Base-by-base conservation (phyloP, 176 grass and related monocot genomes). In the Aechmea fasciata region DNA sequence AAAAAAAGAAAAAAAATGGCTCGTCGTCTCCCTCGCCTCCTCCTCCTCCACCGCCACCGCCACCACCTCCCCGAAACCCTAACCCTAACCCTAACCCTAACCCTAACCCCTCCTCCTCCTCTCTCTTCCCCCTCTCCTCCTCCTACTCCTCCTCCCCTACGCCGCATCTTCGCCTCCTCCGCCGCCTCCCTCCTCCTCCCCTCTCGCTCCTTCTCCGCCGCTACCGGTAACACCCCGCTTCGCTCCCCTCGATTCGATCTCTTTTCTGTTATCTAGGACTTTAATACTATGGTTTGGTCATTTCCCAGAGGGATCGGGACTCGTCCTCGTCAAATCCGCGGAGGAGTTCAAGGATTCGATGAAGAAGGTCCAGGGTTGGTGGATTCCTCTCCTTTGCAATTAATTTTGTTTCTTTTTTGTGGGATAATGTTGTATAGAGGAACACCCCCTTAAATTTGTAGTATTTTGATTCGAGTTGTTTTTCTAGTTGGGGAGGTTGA, bases 1-100 rank as follows among this genome's bases (percentile, higher is more conserved):
- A 61, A 59, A 59, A 8, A 14, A 9, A 6, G 0, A 15, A 17
- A 15, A n/a, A 61, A 7, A 61, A 87, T 87, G 85, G 85, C 85
- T 75, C 85, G 76, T 50, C 84, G 85, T 63, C 76, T 87, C 0
- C 55, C 71, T 72, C 77, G 68, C 76, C 85, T 80, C 48, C 25
- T 65, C 75, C 67, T 81, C n/a, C 72, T 54, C 52, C 75, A 61
- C 67, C 13, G 41, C 52, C 75, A 61, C 67, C 13, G 41, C 75
- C 47, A 57, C 63, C 53, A 23, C n/a, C 48, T 18, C 75, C 1
- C 9, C 76, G 26, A 63, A 57, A 10, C 50, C 76, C 23, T 61
- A 11, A 28, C 71, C 7, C 67, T 72, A 49, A 66, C 67, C 28
- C 48, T 0, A 87, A n/a, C n/a, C n/a, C n/a, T n/a, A n/a, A 79